Evolutionary conservation across 2,329 filamentous ascomycete genomes (phyloP).

Genomic region (Aspergillus pseudonomiae): DNA sequence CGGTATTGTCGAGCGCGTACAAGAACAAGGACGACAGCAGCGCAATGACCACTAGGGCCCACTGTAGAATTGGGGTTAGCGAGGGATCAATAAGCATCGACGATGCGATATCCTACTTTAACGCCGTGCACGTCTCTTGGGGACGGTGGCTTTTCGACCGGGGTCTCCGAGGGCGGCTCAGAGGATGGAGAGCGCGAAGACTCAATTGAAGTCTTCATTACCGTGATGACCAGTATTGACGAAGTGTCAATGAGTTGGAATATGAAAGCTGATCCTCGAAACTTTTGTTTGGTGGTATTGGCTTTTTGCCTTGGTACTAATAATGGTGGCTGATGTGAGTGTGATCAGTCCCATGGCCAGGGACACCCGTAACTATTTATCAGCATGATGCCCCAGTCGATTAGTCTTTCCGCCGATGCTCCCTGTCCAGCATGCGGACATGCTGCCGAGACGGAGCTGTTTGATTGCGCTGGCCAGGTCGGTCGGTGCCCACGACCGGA

Average conservation of each 20-base stretch:
- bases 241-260: background rate
- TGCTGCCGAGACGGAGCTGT: no score
- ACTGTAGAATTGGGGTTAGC: background rate
- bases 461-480: no score
- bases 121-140: conserved; percentile 3
- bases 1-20: conserved; percentile 50
- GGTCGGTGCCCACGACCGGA: no score
- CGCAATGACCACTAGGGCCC: background rate
- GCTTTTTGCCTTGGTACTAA: background rate
- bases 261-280: background rate
- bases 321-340: no score
- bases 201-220: background rate
- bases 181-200: background rate
- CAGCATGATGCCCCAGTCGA: background rate
- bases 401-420: background rate
- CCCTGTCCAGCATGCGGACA: no score
- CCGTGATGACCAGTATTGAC: background rate
- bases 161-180: conserved; percentile 1
- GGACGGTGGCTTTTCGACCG: background rate
- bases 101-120: background rate
- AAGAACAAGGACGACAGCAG: conserved; percentile 23
- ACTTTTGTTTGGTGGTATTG: background rate
- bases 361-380: background rate
- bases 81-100: background rate
- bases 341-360: background rate